Evolutionary conservation across 768 basidiomycete species (phyloP).

Genomic region (Hygrocybe punicea): DNA sequence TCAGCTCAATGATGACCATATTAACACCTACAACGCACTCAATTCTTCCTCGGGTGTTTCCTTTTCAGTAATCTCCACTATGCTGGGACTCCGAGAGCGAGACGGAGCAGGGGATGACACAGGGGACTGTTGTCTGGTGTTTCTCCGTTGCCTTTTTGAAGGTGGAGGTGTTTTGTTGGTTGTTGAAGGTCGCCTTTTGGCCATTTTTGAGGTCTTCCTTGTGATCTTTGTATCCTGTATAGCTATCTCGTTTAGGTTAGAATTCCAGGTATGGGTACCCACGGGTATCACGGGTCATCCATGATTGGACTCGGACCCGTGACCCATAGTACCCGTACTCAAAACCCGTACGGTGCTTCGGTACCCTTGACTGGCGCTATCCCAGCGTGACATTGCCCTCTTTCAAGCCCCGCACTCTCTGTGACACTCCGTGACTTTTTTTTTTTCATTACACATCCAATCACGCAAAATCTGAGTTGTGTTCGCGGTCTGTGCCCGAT

Average conservation of each 20-base stretch:
- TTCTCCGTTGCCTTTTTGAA: neutral
- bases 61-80: neutral
- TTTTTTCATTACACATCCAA: too few relatives aligned
- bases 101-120: neutral
- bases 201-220: neutral
- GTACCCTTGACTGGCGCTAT: neutral
- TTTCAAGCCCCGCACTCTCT: too few relatives aligned
- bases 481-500: too few relatives aligned
- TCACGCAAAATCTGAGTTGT: too few relatives aligned
- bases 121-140: neutral
- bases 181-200: neutral
- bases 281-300: neutral
- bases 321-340: neutral
- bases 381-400: too few relatives aligned
- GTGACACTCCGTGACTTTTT: too few relatives aligned
- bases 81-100: neutral
- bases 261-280: neutral
- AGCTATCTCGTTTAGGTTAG: neutral
- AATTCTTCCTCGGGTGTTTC: neutral
- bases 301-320: neutral
- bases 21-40: neutral
- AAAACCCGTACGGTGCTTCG: neutral
- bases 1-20: neutral
- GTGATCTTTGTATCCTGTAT: neutral
- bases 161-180: neutral